Base-by-base conservation (phyloP, 2,329 filamentous ascomycete genomes). In the Alternaria novae-zelandiae region DNA sequence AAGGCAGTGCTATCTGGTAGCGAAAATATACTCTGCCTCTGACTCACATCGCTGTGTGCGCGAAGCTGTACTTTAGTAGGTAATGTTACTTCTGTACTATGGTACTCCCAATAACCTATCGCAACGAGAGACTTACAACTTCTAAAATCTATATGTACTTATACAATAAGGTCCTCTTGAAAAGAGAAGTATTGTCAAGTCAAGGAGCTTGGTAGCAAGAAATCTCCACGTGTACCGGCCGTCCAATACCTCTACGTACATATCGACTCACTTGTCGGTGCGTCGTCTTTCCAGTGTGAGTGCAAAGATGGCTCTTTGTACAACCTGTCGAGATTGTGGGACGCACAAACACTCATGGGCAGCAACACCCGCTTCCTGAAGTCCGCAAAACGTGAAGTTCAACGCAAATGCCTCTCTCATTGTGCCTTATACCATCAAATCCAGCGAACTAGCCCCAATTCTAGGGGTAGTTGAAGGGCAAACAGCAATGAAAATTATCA, bases 241-340 rank as follows among this genome's bases (percentile, higher is more conserved):
- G 36, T 41, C 0, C 36, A 41, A 17, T 41, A 41, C 26, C 2
- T 1, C 13, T 36, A 36, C 32, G 15, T n/a, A n/a, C n/a, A n/a
- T n/a, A n/a, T n/a, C n/a, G n/a, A 36, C 32, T 36, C 0, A 1
- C 32, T 41, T 41, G 36, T 17, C 36, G 17, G 36, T 41, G 9
- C 36, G 0, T 17, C 1, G 0, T 10, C 8, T 41, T 41, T 1
- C 36, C 36, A 0, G 36, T 17, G 0, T 0, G 4, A 41, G 36
- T 41, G 3, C 15, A 17, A 41, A 17, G 8, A 41, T 17, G 36
- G n/a, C 15, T 41, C 36, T 41, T 41, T 3, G 4, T 17, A 41
- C 36, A 41, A 41, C 15, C 36, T 41, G 15, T 41, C n/a, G 36
- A 41, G 36, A 1, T 17, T 41, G 15, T 41, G 36, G 8, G 36